Conservation (phyloP, 2,329 filamentous ascomycete genomes). For the Kalaharituber pfeilii region DNA sequence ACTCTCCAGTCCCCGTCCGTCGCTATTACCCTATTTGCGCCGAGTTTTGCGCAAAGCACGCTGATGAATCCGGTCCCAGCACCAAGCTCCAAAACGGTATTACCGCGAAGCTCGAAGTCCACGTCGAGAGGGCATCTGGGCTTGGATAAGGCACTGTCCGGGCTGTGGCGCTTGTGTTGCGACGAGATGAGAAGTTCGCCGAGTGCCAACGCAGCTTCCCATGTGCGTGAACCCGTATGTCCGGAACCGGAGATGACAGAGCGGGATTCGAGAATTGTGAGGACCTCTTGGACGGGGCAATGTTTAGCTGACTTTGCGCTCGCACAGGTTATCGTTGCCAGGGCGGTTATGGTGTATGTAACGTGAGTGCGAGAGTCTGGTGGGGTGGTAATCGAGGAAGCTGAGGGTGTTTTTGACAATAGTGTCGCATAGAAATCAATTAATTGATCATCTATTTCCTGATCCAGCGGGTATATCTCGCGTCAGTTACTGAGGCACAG, state of each 20-base stretch:
- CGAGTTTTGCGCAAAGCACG: conserved; percentile 53
- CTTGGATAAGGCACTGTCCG: not conserved
- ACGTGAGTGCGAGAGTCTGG: conserved; percentile 11
- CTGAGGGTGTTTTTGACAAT: conserved; percentile 10
- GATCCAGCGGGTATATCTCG: not conserved
- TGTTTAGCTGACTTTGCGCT: conserved; percentile 16
- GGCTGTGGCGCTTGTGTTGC: conserved; percentile 14
- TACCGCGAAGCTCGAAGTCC: not conserved
- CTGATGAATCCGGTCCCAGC: conserved; percentile 61
- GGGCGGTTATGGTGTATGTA: conserved; percentile 18
- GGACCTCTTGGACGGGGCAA: too few species aligned
- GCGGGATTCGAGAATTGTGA: conserved; percentile 53
- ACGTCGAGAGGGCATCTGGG: not conserved
- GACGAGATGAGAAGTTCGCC: conserved; percentile 45
- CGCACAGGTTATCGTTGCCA: conserved; percentile 1
- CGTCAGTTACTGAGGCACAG: too few species aligned
- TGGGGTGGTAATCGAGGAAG: conserved; percentile 7
- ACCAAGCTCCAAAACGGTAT: conserved; percentile 49
- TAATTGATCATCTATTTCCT: conserved; percentile 18
- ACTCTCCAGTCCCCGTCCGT: conserved; percentile 62
- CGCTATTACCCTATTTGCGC: conserved; percentile 41
- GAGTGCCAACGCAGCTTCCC: conserved; percentile 63
- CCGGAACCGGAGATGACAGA: conserved; percentile 51
- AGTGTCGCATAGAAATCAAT: conserved; percentile 16
- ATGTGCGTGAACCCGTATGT: conserved; percentile 61